Base-by-base conservation (phyloP, 495 filamentous ascomycete species). In the Arthonia radiata region DNA sequence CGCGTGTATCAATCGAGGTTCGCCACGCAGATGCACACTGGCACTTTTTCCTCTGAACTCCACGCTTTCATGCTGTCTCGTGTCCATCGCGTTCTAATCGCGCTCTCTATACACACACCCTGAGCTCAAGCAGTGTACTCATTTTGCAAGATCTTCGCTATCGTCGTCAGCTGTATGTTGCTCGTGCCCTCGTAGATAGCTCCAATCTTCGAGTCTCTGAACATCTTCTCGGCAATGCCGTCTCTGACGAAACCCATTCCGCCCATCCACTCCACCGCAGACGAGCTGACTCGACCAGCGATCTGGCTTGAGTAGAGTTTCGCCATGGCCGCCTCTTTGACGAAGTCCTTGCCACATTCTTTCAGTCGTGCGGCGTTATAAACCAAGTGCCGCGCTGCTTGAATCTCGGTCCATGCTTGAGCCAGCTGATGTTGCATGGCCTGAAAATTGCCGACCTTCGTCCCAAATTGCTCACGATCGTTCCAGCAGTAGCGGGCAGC, bases 361-460 rank as follows among this genome's bases (percentile, higher is more conserved):
- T 99, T 99, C 65, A 83, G 90, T 30, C 86, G 64, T 1, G 90
- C 79, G 7, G 86, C 86, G 40, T 99, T 99, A 56, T 75, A 94
- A 17, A 99, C 81, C 2, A 99, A 59, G 3, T 79, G 81, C 13
- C 86, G 67, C 3, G 86, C 86, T 7, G 86, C 86, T 14, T 64
- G 54, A 37, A 94, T 91, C 49, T 94, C 83, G 10, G 75, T 82
- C 49, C 81, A 91, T 4, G 82, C 72, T 55, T 99, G 86, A 0
- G 86, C 86, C 28, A 99, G 66, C 59, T 99, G 89, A 53, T 92
- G 81, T 52, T 93, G 86, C 82, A 99, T 93, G 39, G 79, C 83
- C 53, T 97, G 86, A 62, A 99, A 99, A 41, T 78, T 67, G 34
- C 89, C 86, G 29, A 99, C 70, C 21, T 79, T 59, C 42, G 81